Evolutionary conservation across 202 grass and related monocot genomes (phyloP), one percentile per base, ranked within the genome.

Genomic region (Musa balbisiana): DNA sequence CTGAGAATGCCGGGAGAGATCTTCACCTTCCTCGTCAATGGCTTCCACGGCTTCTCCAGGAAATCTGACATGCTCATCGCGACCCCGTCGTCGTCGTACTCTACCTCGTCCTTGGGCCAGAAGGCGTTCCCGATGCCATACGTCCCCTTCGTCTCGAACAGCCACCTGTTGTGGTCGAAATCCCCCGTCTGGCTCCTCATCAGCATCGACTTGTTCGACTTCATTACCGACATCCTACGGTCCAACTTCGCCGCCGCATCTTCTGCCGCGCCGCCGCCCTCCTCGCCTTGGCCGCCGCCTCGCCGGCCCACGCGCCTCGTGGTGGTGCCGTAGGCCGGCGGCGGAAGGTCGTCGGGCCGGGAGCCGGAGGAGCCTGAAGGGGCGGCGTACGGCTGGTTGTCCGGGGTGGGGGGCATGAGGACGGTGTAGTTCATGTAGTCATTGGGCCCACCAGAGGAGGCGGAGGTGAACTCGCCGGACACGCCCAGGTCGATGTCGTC

Each of bases 91-190:
- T 87, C 78, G 52, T 80, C 73, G 64, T 83, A 87, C 2, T n/a
- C 77, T 4, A 72, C 17, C 43, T 68, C 81, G 55, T 79, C 73
- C 52, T 55, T 73, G 66, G 82, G 55, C 85, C 85, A 87, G 67
- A 22, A 87, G 49, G 85, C 85, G 52, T 83, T 87, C 71, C 85
- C 85, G 76, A 87, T 87, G 52, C 85, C 85, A 43, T 87, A 87
- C 13, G 81, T 87, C 3, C 85, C 85, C 33, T 65, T 78, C 68
- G 81, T 83, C 75, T 87, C 85, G 68, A 87, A 87, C 53, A 87
- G 75, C 85, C 85, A 87, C 77, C 81, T 71, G 29, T 87, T 87
- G 79, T 87, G 85, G 24, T 87, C 85, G 23, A 87, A 87, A 56
- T 87, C 85, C 71, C 51, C 67, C 23, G 85, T 87, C 69, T 87